Percentiles rank a stretch among this genome's conserved stretches.
These are phyloP conservation scores for Piloderma croceum DNA, from an alignment of 768 basidiomycete species.

Conservation along the genomic window DNA sequence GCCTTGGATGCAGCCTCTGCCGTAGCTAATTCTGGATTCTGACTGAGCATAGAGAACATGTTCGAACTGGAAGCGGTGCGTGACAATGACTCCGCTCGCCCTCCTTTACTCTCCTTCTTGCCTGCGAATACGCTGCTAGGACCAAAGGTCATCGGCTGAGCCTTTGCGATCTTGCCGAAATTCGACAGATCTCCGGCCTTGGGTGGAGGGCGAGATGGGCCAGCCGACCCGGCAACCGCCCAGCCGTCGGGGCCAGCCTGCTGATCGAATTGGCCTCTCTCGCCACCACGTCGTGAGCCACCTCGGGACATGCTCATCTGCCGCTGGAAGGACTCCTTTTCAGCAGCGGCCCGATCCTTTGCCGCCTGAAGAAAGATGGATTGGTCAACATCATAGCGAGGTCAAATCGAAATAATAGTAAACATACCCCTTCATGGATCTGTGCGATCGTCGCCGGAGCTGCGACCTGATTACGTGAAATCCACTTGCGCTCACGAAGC, in stretches of 20 bases:
- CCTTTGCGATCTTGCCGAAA: constrained; percentile 82
- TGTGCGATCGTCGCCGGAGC: constrained; percentile 87
- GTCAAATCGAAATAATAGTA: constrained; percentile 4
- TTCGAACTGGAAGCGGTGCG: constrained; percentile 76
- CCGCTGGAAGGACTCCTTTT: constrained; percentile 54
- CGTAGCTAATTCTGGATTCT: constrained; percentile 48
- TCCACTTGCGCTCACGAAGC: constrained; percentile 79
- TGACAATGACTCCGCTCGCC: constrained; percentile 66
- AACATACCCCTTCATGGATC: constrained; percentile 76
- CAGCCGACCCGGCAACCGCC: constrained; percentile 58
- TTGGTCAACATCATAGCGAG: constrained; percentile 5
- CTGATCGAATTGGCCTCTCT: constrained; percentile 49
- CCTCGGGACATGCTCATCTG: constrained; percentile 81
- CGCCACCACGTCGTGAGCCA: constrained; percentile 82
- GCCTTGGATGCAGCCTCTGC: constrained; percentile 48
- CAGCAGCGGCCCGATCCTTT: constrained; percentile 69
- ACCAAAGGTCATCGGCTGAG: constrained; percentile 70
- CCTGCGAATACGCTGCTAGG: constrained; percentile 79
- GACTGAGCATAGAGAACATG: constrained; percentile 84
- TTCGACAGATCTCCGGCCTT: constrained; percentile 83
- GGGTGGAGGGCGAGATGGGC: constrained; percentile 50
- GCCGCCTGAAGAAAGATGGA: constrained; percentile 48
- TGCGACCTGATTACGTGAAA: constrained; percentile 60
- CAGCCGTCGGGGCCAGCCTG: constrained; percentile 81
- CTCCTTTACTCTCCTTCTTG: constrained; percentile 58